Evolutionary conservation across 1,284 basidiomycete genomes (phyloP).

Genomic region (Ceratobasidium sp.): DNA sequence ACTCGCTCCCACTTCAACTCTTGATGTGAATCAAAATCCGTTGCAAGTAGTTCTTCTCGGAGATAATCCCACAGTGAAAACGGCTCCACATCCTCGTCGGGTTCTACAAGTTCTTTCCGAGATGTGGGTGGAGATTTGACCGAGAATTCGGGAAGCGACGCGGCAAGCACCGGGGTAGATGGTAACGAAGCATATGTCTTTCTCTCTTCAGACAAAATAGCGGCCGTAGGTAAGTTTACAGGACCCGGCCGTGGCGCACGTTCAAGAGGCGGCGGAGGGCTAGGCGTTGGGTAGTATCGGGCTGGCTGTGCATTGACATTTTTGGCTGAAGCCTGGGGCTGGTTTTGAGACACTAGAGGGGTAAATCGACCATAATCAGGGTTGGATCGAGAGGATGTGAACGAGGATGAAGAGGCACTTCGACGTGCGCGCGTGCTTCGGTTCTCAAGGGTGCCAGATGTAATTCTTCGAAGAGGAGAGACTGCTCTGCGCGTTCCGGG

Average conservation of each 20-base stretch:
- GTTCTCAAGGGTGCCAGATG: conserved; percentile 2
- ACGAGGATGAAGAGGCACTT: conserved; percentile 29
- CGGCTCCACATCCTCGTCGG: conserved; percentile 58
- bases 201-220: conserved; percentile 2
- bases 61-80: conserved; percentile 95
- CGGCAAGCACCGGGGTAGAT: conserved; percentile 66
- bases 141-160: conserved; percentile 45
- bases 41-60: conserved; percentile 86
- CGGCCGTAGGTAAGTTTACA: not conserved
- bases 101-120: conserved; percentile 11
- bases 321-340: not conserved
- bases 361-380: conserved; percentile 42
- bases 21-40: conserved; percentile 93
- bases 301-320: not conserved
- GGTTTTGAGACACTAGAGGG: conserved; percentile 24
- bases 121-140: not conserved
- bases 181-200: conserved; percentile 75
- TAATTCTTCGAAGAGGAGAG: conserved; percentile 29
- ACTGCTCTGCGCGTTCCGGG: conserved; percentile 26
- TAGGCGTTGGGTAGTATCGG: conserved; percentile 40
- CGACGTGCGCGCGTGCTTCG: conserved; percentile 28
- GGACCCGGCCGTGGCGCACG: conserved; percentile 8
- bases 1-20: conserved; percentile 98
- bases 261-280: conserved; percentile 19
- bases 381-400: conserved; percentile 13